Evolutionary conservation across 177 flowering plant genomes (phyloP).

Genomic region (Vitis hybrid): DNA sequence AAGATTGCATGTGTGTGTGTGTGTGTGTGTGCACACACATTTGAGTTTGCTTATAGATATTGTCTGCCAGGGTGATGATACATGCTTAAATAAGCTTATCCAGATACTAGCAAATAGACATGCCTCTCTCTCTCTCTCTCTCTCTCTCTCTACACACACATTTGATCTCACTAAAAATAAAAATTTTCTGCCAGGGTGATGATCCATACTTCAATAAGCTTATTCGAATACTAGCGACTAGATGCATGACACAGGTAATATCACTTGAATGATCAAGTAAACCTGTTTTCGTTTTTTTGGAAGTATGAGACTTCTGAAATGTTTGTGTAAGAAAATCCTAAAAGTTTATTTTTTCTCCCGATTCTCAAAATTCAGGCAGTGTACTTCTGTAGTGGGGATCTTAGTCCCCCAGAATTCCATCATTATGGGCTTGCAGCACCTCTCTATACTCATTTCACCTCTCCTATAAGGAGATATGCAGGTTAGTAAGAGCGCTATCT

Average conservation of each 20-base stretch:
- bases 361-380: slow-evolving; percentile 64
- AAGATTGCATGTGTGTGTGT: too few relatives aligned
- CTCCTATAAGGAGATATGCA: slow-evolving; percentile 97
- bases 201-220: slow-evolving; percentile 98
- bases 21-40: too few relatives aligned
- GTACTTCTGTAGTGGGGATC: slow-evolving; percentile 98
- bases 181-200: slow-evolving; percentile 52
- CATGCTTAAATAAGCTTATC: neutral
- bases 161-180: neutral
- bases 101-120: neutral
- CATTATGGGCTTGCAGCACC: slow-evolving; percentile 98
- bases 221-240: slow-evolving; percentile 89
- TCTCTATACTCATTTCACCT: slow-evolving; percentile 95
- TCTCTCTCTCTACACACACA: neutral
- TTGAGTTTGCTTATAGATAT: too few relatives aligned
- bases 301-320: neutral
- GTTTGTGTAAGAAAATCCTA: neutral
- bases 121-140: neutral
- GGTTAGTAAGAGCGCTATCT: slow-evolving; percentile 39
- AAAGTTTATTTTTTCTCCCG: slow-evolving; percentile 6
- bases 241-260: slow-evolving; percentile 98
- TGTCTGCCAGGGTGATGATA: too few relatives aligned
- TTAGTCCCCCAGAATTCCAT: slow-evolving; percentile 79
- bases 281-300: neutral
- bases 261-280: neutral